Evolutionary conservation across 768 basidiomycete species (phyloP), one percentile per base, ranked within the genome.

Genomic region (Pisolithus tinctorius): DNA sequence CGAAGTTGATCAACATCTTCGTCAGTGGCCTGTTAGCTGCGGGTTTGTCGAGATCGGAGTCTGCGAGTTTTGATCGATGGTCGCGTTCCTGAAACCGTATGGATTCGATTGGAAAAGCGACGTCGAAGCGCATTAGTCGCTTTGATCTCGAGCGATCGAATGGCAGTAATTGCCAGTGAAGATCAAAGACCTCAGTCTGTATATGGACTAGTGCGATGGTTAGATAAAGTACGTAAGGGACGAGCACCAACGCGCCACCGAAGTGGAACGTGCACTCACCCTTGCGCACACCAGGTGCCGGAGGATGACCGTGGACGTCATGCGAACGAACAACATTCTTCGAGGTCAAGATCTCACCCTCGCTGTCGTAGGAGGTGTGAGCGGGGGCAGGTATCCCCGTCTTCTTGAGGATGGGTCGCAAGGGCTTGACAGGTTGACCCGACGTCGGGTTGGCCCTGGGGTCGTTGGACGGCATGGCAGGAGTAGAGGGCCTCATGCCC

Each of bases 141-240:
- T 59, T 69, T 42, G 65, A 60, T 49, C 60, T 56, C 23, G 67
- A 63, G 29, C 41, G 44, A 48, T 65, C 63, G 50, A 63, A 77
- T 16, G 76, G 74, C 40, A 77, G 68, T 16, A 80, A 58, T 47
- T 74, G 74, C 80, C 79, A 82, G 54, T 71, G 72, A 49, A 78
- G 55, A 51, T 73, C 60, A 45, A 75, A 66, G 1, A 71, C 61
- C 27, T 73, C 72, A 11, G 58, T 65, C 55, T 75, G 76, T 63
- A 67, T 72, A 3, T 65, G 68, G 51, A 60, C 70, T 71, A 44
- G 45, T 56, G n/a, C n/a, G 13, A 23, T 48, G 59, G 62, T 71
- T 66, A 61, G 69, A 62, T 55, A 64, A 69, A 29, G 57, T 58
- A 55, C 51, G 54, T 57, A 57, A 63, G 42, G 40, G 49, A 51